Evolutionary conservation across 768 basidiomycete species (phyloP).

Genomic region (Boletellus sp.): DNA sequence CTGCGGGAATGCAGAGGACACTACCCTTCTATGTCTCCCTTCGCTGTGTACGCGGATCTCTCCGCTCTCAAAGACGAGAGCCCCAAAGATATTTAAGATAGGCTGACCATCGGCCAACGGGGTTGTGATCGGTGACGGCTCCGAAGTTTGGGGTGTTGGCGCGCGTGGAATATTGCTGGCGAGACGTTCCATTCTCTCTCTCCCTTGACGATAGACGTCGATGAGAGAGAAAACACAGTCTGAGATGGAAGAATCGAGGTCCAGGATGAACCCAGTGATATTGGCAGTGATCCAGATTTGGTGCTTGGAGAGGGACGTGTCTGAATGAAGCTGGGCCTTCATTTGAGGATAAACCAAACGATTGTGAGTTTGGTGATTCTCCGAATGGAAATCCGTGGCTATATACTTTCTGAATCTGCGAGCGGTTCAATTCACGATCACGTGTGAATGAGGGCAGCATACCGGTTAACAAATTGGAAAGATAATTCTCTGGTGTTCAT

Average conservation of each 20-base stretch:
- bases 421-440: constrained; percentile 4
- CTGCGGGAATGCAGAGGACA: constrained; percentile 37
- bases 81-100: constrained; percentile 59
- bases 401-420: constrained; percentile 75
- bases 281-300: constrained; percentile 61
- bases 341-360: constrained; percentile 77
- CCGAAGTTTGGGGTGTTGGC: constrained; percentile 1
- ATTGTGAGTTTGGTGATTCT: constrained; percentile 65
- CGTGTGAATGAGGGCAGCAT: constrained; percentile 20
- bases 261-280: constrained; percentile 82
- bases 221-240: constrained; percentile 77
- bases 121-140: constrained; percentile 3
- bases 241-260: constrained; percentile 78
- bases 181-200: constrained; percentile 68
- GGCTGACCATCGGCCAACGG: constrained; percentile 27
- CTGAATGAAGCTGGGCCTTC: constrained; percentile 66
- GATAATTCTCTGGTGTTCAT: constrained; percentile 69
- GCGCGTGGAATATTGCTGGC: constrained; percentile 51
- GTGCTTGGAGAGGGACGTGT: constrained; percentile 44
- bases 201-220: constrained; percentile 81
- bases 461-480: constrained; percentile 84
- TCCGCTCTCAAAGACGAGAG: constrained; percentile 80
- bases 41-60: constrained; percentile 70
- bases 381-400: constrained; percentile 65
- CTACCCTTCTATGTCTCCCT: constrained; percentile 37